phyloP scores from a whole-genome alignment of 148 eudicot genomes.

The Chenopodium suecicum region DNA sequence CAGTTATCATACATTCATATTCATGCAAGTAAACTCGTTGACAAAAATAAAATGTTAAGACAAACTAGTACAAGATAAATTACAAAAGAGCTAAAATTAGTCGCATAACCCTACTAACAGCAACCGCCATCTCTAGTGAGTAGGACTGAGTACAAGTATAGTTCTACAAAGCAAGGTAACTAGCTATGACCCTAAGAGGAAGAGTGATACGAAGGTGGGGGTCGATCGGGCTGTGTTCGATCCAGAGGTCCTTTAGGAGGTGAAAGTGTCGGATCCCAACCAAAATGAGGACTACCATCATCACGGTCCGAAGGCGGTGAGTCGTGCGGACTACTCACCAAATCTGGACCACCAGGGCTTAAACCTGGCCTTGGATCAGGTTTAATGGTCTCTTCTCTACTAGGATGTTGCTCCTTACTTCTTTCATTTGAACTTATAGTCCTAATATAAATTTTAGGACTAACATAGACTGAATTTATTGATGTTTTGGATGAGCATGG shows the following conservation, averaged over 20 bases:
- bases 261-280: neutral
- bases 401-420: neutral
- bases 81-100: too few species aligned
- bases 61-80: neutral
- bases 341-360: slow-evolving; percentile 1
- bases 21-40: neutral
- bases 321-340: neutral
- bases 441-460: neutral
- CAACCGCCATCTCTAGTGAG: too few species aligned
- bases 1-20: neutral
- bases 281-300: neutral
- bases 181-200: neutral
- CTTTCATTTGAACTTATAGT: slow-evolving; percentile 3
- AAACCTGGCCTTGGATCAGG: neutral
- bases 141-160: neutral
- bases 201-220: neutral
- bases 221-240: neutral
- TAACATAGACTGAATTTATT: neutral
- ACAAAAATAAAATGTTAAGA: neutral
- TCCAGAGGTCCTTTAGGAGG: neutral
- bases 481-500: neutral
- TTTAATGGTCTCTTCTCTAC: neutral
- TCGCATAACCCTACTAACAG: too few species aligned
- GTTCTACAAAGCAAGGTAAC: neutral
- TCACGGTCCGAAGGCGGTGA: neutral